Conservation (phyloP, 306 rosid species). For the Purshia tridentata region DNA sequence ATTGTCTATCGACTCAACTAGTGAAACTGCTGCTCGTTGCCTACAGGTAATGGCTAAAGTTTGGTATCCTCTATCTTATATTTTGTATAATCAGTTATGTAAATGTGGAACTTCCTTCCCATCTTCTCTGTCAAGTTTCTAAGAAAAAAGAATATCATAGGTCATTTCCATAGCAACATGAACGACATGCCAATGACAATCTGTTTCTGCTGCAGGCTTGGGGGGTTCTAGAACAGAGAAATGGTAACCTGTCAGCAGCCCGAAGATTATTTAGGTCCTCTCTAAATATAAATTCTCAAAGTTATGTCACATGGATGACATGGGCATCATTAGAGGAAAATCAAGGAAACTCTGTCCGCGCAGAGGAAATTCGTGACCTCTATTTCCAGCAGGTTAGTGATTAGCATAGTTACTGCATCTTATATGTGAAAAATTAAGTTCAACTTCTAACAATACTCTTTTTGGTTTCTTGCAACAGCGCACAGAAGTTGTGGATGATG, state of each 20-base stretch:
- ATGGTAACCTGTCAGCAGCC: conserved; percentile 72
- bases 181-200: not conserved
- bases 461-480: conserved; percentile 58
- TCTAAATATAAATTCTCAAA: conserved; percentile 80
- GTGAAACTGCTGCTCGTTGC: conserved; percentile 92
- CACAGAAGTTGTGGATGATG: conserved; percentile 92
- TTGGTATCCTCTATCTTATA: not conserved
- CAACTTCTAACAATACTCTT: not conserved
- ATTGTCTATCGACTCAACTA: conserved; percentile 52
- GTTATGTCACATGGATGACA: conserved; percentile 96
- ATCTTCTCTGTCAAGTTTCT: not conserved
- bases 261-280: conserved; percentile 85
- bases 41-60: conserved; percentile 65
- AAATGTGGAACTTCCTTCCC: not conserved
- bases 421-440: not conserved
- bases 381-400: conserved; percentile 87
- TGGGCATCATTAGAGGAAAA: conserved; percentile 95
- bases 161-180: not conserved
- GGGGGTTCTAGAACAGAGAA: conserved; percentile 95
- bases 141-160: not conserved
- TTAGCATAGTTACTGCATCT: not conserved
- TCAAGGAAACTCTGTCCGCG: conserved; percentile 86
- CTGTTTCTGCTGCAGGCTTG: conserved; percentile 64
- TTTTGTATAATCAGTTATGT: not conserved
- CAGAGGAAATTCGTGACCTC: conserved; percentile 87